phyloP scores from a whole-genome alignment of 1,139 yeast species.

The Taiozyma sp. region DNA sequence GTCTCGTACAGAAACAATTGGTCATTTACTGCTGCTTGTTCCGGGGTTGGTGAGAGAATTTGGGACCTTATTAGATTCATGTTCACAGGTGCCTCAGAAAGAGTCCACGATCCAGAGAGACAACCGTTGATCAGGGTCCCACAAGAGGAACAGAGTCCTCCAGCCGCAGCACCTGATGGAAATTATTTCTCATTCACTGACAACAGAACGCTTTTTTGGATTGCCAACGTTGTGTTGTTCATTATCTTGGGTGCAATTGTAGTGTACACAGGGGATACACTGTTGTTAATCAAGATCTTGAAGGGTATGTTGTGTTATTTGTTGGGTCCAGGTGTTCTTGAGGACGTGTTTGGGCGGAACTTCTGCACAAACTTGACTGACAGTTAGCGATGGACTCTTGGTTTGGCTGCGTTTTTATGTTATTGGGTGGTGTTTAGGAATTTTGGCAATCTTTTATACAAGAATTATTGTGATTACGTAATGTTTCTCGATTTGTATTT shows the following conservation, averaged over 20 bases:
- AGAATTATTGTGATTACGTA: conserved; percentile 1
- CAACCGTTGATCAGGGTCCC: conserved; percentile 13
- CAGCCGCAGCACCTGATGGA: neutral
- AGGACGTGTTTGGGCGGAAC: conserved; percentile 10
- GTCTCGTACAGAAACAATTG: neutral
- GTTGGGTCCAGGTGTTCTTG: conserved; percentile 8
- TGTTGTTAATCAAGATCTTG: conserved; percentile 10
- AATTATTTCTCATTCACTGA: conserved; percentile 1
- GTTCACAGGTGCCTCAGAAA: neutral
- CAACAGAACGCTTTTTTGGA: conserved; percentile 2
- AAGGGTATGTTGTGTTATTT: conserved; percentile 17
- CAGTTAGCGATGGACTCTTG: neutral
- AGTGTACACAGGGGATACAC: conserved; percentile 14
- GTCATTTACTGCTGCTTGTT: neutral
- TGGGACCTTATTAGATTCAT: neutral
- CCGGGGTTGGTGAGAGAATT: neutral
- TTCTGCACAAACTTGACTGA: conserved; percentile 13
- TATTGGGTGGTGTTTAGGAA: neutral
- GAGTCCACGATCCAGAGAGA: conserved; percentile 13
- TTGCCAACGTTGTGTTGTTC: conserved; percentile 1
- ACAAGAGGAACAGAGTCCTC: neutral
- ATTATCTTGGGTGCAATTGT: conserved; percentile 5
- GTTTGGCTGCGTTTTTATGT: neutral
- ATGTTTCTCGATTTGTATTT: neutral
- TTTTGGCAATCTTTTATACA: neutral